Base-by-base conservation (phyloP, 2,329 filamentous ascomycete genomes). In the Colletotrichum shisoi region DNA sequence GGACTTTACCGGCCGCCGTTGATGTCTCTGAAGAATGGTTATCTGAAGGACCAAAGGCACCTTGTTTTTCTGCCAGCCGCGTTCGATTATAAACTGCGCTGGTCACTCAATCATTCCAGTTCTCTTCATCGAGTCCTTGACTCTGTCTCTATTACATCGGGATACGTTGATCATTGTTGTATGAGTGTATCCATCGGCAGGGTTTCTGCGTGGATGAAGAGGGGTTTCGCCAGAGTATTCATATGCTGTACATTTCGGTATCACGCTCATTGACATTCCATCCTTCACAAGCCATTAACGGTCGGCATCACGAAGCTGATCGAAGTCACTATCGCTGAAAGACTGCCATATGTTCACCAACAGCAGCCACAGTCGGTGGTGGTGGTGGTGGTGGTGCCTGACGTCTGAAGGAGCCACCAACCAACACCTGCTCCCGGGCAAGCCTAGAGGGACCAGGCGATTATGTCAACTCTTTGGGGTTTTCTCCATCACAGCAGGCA, bases 11-110 rank as follows among this genome's bases (percentile, higher is more conserved):
- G 69, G 51, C 53, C 24, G 62, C 61, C 61, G 54, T 65, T 68
- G 73, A 75, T 74, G 71, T 68, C 66, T 57, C 69, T 15, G 19
- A 21, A 74, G 69, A 76, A 75, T 75, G 74, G 70, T 75, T 73
- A 59, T 72, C 74, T 76, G 74, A 76, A 61, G 24, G 61, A 21
- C 6, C 19, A 21, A 19, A 11, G 46, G 5, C n/a, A 37, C 5
- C 19, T 34, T 13, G 8, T n/a, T 37, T 6, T 57, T 57, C 9
- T 31, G 17, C 6, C n/a, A 3, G 7, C 11, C 4, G 5, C 6
- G 3, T 34, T 24, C 9, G 12, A 13, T n/a, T 21, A 4, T 13
- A 37, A 52, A 39, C 31, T 19, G 12, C 19, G 31, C 31, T 52
- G 37, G 15, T 7, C n/a, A 13, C 31, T 37, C 6, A 37, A 4